These are phyloP conservation scores for Chaetothyriales sp. DNA, from an alignment of 2,329 filamentous ascomycete species.

Conservation along the genomic window DNA sequence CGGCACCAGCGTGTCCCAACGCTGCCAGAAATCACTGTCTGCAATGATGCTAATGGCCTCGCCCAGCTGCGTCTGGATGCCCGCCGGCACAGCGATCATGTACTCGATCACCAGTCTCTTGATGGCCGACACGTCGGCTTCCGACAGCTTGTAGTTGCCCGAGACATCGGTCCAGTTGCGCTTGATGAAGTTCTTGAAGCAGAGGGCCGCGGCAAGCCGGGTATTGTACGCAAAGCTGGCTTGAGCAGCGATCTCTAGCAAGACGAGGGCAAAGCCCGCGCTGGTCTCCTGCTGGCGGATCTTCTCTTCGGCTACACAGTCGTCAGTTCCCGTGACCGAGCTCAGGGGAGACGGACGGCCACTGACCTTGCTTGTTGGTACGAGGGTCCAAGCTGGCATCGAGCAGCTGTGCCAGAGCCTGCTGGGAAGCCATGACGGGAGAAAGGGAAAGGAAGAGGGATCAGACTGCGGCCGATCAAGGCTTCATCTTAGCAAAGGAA, in stretches of 20 bases:
- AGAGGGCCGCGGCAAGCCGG: constrained; percentile 73
- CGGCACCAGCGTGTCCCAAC: constrained; percentile 91
- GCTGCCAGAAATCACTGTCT: constrained; percentile 91
- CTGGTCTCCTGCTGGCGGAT: constrained; percentile 69
- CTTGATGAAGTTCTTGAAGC: constrained; percentile 97
- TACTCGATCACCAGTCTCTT: constrained; percentile 90
- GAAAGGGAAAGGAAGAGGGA: background rate
- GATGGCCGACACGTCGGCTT: constrained; percentile 74
- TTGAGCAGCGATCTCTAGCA: constrained; percentile 81
- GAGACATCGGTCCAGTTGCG: constrained; percentile 93
- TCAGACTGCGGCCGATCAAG: background rate
- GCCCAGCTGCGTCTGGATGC: constrained; percentile 83
- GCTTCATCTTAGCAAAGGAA: background rate
- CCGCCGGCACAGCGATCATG: constrained; percentile 83
- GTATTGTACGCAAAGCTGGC: constrained; percentile 60
- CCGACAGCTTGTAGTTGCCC: constrained; percentile 76
- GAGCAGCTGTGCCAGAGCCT: constrained; percentile 61
- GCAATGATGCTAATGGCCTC: constrained; percentile 96
- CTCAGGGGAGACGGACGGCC: background rate
- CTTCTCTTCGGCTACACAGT: constrained; percentile 57
- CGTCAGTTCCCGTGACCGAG: constrained; percentile 1
- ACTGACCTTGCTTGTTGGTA: constrained; percentile 74
- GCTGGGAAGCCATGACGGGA: constrained; percentile 37
- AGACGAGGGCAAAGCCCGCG: constrained; percentile 71
- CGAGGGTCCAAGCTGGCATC: constrained; percentile 78